Percentiles rank a stretch among this genome's conserved stretches.
phyloP scores from a whole-genome alignment of 75 land plant genomes.

The Chamaecyparis obtusa region DNA sequence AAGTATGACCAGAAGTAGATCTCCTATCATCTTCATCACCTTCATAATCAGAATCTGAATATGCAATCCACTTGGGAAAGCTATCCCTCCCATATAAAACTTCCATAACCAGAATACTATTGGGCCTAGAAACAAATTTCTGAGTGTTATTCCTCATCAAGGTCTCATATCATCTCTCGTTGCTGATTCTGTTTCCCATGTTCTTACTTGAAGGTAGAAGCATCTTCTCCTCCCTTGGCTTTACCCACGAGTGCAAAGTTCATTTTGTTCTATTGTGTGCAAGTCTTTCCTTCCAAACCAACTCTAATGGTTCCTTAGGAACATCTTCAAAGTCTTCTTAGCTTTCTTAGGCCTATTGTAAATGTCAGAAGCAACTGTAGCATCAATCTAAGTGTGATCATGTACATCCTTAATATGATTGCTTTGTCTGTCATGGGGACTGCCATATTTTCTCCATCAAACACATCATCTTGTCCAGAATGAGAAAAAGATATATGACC shows the following conservation, averaged over 20 bases:
- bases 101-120: neutral
- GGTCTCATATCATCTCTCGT: slow-evolving; percentile 25
- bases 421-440: too few species aligned
- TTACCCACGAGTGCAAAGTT: neutral
- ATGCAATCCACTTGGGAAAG: too few species aligned
- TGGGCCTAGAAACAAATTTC: slow-evolving; percentile 12
- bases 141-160: slow-evolving; percentile 26
- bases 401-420: too few species aligned
- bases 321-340: neutral
- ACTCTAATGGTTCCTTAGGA: neutral
- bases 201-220: neutral
- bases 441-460: too few species aligned
- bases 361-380: too few species aligned
- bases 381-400: too few species aligned
- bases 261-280: neutral
- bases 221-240: neutral
- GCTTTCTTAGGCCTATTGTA: neutral
- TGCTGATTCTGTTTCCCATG: slow-evolving; percentile 10
- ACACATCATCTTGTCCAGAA: too few species aligned
- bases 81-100: too few species aligned
- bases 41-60: too few species aligned
- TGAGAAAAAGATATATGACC: too few species aligned
- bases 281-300: neutral
- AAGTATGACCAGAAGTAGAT: too few species aligned
- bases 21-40: too few species aligned